These are phyloP conservation scores for Colletotrichum tofieldiae DNA, from an alignment of 2,329 filamentous ascomycete genomes.

Conservation along the genomic window DNA sequence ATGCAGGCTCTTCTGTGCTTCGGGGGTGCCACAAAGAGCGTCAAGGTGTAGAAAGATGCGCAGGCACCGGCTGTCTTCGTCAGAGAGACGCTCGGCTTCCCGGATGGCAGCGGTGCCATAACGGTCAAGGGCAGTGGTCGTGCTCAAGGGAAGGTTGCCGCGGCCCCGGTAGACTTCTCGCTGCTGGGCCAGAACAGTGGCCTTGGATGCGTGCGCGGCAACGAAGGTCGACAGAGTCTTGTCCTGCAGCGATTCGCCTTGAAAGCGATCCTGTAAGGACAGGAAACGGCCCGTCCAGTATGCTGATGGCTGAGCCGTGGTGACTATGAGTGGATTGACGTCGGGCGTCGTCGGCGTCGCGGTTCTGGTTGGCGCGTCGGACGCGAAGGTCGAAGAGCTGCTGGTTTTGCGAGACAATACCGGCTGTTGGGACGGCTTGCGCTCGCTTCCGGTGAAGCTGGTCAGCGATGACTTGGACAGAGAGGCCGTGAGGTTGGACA, in stretches of 20 bases:
- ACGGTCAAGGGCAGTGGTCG: slow-evolving; percentile 37
- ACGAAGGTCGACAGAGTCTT: slow-evolving; percentile 25
- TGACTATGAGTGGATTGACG: slow-evolving; percentile 50
- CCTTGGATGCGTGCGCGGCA: slow-evolving; percentile 30
- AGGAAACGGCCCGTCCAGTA: slow-evolving; percentile 77
- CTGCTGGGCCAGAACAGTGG: slow-evolving; percentile 19
- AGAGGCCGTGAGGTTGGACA: slow-evolving; percentile 63
- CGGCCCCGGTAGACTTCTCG: slow-evolving; percentile 23
- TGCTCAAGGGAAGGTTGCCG: slow-evolving; percentile 38
- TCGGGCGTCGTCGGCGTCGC: slow-evolving; percentile 15
- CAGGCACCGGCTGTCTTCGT: slow-evolving; percentile 38
- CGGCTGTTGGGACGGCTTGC: slow-evolving; percentile 12
- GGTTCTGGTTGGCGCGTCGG: slow-evolving; percentile 34
- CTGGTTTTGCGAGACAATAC: slow-evolving; percentile 37
- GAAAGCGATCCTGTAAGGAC: slow-evolving; percentile 68
- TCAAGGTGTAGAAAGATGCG: slow-evolving; percentile 64
- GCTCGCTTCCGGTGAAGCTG: slow-evolving; percentile 32
- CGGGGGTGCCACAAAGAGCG: slow-evolving; percentile 61
- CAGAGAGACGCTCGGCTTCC: slow-evolving; percentile 26
- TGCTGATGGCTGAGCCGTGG: slow-evolving; percentile 60
- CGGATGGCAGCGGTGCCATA: slow-evolving; percentile 14
- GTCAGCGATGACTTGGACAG: slow-evolving; percentile 54
- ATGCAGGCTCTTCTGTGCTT: slow-evolving; percentile 64
- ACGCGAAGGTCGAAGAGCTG: slow-evolving; percentile 29
- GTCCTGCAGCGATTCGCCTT: slow-evolving; percentile 52